Evolutionary conservation across 2,329 filamentous ascomycete species (phyloP), one percentile per base, ranked within the genome.

Genomic region (Beauveria sp.): DNA sequence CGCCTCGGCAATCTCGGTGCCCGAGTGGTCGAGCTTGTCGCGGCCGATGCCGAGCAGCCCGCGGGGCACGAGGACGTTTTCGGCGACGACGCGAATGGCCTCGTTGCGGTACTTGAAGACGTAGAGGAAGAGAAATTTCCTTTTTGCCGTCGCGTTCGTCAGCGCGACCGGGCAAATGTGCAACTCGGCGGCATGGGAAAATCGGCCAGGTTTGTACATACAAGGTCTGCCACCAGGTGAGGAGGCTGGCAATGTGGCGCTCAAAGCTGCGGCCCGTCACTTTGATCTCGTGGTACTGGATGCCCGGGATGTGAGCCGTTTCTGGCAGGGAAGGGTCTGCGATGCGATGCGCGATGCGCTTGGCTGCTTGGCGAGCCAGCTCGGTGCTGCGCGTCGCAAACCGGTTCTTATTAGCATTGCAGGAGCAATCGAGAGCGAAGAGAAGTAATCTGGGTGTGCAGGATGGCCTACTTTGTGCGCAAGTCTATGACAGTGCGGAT

Each of bases 401-500:
- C 12, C 52, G 40, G 14, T n/a, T 34, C 7, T 6, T 2, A 44
- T 22, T 16, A 30, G 24, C 24, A 48, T 40, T 30, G 28, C 3
- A 14, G 12, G 14, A 14, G 3, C 8, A n/a, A 26, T 5, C 1
- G 7, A 26, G 7, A 2, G 2, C 3, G 9, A 44, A 8, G 6
- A n/a, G 14, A 1, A 5, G 14, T n/a, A 2, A 20, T 12, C 12
- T 20, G 5, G 12, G 16, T 22, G 28, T 26, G 14, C 20, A 26
- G 2, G 22, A 40, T n/a, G 22, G 59, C 72, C 63, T 79, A 90
- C 85, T 87, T 85, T 64, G 91, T 90, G 61, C 92, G 84, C 12
- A 96, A 77, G 75, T 96, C 92, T 63, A 96, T 82, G 46, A 96
- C 83, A 2, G 86, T 90, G 65, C 80, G 83, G 64, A 96, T 83